These are phyloP conservation scores for Novymonas esmeraldas DNA, from an alignment of 208 protist genomes.

Conservation along the genomic window DNA sequence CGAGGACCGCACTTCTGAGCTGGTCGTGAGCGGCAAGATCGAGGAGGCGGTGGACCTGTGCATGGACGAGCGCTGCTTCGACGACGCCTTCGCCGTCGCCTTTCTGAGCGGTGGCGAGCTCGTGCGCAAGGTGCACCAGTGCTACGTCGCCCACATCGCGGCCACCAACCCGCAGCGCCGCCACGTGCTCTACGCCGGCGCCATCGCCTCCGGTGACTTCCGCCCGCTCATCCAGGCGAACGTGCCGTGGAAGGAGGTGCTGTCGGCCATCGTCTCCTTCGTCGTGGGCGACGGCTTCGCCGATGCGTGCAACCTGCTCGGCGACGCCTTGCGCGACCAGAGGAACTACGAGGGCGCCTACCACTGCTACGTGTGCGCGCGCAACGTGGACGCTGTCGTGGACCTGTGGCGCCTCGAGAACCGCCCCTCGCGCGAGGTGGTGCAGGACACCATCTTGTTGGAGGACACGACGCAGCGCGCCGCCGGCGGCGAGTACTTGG, in stretches of 20 bases:
- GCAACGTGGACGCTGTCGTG: conserved; percentile 73
- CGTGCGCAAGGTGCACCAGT: conserved; percentile 60
- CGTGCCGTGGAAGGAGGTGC: conserved; percentile 76
- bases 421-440: conserved; percentile 44
- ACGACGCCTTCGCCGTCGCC: conserved; percentile 80
- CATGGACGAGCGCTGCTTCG: conserved; percentile 60
- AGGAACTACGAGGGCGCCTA: conserved; percentile 71
- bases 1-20: conserved; percentile 63
- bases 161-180: conserved; percentile 47
- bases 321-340: conserved; percentile 42
- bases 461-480: conserved; percentile 65
- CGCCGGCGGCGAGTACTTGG: conserved; percentile 46
- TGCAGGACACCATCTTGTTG: conserved; percentile 64
- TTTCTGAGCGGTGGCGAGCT: conserved; percentile 67
- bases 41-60: conserved; percentile 78
- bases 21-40: conserved; percentile 66
- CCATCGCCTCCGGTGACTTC: conserved; percentile 75
- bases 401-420: conserved; percentile 62
- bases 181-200: conserved; percentile 68
- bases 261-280: conserved; percentile 73
- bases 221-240: conserved; percentile 38
- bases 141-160: conserved; percentile 49
- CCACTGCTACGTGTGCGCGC: conserved; percentile 76
- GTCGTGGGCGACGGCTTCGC: conserved; percentile 67
- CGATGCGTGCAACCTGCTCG: conserved; percentile 67